Conservation (phyloP, 768 basidiomycete genomes). For the Pisolithus microcarpus region DNA sequence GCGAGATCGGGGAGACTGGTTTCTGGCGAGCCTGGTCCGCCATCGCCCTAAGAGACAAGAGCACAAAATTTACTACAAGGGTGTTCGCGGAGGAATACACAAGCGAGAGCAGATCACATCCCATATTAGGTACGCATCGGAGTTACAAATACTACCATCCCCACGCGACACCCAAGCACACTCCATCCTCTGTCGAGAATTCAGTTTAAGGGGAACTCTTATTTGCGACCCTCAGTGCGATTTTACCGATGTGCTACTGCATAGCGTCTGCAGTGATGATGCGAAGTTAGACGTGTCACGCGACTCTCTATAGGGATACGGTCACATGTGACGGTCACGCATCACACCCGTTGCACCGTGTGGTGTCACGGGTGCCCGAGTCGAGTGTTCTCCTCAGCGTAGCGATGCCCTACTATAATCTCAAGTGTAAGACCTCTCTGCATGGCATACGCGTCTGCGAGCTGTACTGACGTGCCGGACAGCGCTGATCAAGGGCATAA, state of each 20-base stretch:
- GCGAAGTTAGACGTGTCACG: too few species aligned
- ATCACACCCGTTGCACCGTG: not conserved
- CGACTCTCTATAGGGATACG: too few species aligned
- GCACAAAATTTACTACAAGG: not conserved
- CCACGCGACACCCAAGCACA: not conserved
- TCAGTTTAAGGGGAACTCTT: too few species aligned
- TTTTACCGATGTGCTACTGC: not conserved
- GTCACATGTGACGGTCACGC: not conserved
- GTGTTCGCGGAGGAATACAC: not conserved
- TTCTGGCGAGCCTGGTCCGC: slow-evolving; percentile 15
- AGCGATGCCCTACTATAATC: slow-evolving; percentile 75
- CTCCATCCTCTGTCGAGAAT: too few species aligned
- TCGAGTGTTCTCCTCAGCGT: not conserved
- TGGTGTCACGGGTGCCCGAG: not conserved
- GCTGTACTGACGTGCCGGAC: slow-evolving; percentile 19
- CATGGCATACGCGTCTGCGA: not conserved
- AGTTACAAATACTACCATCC: slow-evolving; percentile 1
- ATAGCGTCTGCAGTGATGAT: too few species aligned
- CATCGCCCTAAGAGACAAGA: slow-evolving; percentile 8
- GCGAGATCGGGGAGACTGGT: slow-evolving; percentile 60
- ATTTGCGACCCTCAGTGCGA: not conserved
- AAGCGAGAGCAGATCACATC: not conserved
- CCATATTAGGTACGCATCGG: not conserved
- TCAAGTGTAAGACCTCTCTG: slow-evolving; percentile 54
- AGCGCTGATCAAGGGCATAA: slow-evolving; percentile 98